Evolutionary conservation across 169 alveolate species (phyloP), one percentile per base, ranked within the genome.

Genomic region (Cardiosporidium cionae): DNA sequence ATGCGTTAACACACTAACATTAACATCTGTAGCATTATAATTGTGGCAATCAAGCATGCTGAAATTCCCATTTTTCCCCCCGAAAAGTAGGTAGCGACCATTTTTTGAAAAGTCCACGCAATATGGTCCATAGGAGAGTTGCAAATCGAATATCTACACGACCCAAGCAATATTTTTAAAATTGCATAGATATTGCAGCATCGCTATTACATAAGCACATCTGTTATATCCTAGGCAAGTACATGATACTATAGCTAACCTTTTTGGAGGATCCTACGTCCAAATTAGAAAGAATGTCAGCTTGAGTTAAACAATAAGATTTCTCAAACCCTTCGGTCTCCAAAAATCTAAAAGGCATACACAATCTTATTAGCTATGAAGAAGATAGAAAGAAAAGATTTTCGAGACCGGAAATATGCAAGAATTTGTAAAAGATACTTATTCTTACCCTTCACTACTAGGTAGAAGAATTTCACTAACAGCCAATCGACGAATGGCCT

Each of bases 51-150:
- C 58, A 32, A 94, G 53, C 75, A 93, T 53, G 0, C 95, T 74
- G 34, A 94, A 66, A 68, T 86, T 91, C 1, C 97, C 98, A 72
- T 90, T 86, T 67, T 83, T 82, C 27, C 96, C 95, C 29, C 94
- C 97, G 52, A 94, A 69, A 27, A 90, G 84, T 54, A 92, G 73
- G 72, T 84, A 83, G 52, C 86, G 86, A n/a, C 96, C 96, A 81
- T 87, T 89, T 58, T 88, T 76, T 0, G 94, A 88, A 76, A 80
- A 85, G 76, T 89, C 92, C 29, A 94, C 52, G 9, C 72, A 33
- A 82, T 91, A 92, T 31, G 94, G 94, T 6, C 96, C 97, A 70
- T 72, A 84, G 22, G 87, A 84, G n/a, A 44, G 58, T 16, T 44
- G 27, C 58, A 44, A 16, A n/a, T 44, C 58, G 58, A 44, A 44